A percentile compares a stretch with the other conserved stretches of the same genome.
Evolutionary conservation across 2,329 filamentous ascomycete species (phyloP).

Genomic region (Rutstroemia sp.): DNA sequence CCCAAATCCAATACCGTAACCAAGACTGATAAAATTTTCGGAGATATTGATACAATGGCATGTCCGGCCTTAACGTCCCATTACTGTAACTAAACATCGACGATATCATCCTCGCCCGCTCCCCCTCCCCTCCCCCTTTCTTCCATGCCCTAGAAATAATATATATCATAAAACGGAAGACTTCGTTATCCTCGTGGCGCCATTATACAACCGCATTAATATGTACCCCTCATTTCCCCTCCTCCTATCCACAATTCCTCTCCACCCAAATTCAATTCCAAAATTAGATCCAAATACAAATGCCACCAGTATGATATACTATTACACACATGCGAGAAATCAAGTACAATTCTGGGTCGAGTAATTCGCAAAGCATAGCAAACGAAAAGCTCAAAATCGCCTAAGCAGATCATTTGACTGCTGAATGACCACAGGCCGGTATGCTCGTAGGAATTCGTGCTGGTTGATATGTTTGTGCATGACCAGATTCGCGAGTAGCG

Average conservation of each 20-base stretch:
- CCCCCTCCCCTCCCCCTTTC: not conserved
- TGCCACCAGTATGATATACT: no score
- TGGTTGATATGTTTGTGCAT: not conserved
- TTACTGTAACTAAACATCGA: not conserved
- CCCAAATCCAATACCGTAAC: not conserved
- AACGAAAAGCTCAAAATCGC: not conserved
- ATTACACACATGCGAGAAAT: no score
- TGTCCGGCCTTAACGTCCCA: not conserved
- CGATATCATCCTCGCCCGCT: not conserved
- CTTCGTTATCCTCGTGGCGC: constrained; percentile 4
- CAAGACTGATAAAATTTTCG: not conserved
- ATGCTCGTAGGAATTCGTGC: not conserved
- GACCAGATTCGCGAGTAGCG: not conserved
- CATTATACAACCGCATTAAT: constrained; percentile 1
- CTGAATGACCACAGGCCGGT: not conserved
- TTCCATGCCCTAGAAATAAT: not conserved
- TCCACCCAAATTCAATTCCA: not conserved
- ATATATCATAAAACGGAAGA: constrained; percentile 2
- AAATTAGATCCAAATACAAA: not conserved
- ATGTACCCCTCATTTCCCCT: not conserved
- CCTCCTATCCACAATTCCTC: not conserved
- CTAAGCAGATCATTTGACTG: no score
- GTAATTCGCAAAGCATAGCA: not conserved
- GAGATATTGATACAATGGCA: not conserved
- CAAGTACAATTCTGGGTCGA: no score